Evolutionary conservation across 257 asterid species (phyloP), one percentile per base, ranked within the genome.

Genomic region (Solanum sitiens): DNA sequence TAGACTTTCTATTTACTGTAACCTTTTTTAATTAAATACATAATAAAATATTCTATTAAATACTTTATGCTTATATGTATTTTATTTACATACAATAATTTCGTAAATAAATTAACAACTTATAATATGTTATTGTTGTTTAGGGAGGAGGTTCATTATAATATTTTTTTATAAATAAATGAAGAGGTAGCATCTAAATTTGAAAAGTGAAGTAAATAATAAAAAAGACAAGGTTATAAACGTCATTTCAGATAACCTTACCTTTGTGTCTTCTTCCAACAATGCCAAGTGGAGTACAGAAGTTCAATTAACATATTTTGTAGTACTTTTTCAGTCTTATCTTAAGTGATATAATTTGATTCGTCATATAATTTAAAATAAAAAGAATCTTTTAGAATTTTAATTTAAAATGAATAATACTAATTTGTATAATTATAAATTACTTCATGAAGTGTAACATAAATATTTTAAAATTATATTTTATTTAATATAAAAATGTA

Each of bases 391-490:
- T 35, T 35, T 5, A 35, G 6, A 35, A 35, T 5, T 35, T 37
- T 37, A 37, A 37, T 37, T 37, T 37, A 37, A 5, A 37, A 37
- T 37, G 1, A 37, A 1, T 37, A 37, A 37, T 5, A 37, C 5
- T 4, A 37, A 1, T 37, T 37, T 1, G 0, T 37, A 37, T 37
- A 37, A 1, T 6, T 37, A 37, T 37, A 37, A 37, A 37, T 37
- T 0, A 6, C 0, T 1, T 37, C 7, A 37, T 5, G 0, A 1
- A 35, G 0, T 35, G 1, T 35, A 35, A 35, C 1, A 27, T 27
- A 27, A 27, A 27, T 27, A 27, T 27, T 27, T 6, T 37, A 37
- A 37, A 37, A 37, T 6, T 37, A 37, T 35, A 35, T 37, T 6
- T 37, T 5, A 35, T 35, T 37, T 37, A 6, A 37, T 37, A 37